Base-by-base conservation (phyloP, 2,329 filamentous ascomycete genomes). In the Amauroascus niger region DNA sequence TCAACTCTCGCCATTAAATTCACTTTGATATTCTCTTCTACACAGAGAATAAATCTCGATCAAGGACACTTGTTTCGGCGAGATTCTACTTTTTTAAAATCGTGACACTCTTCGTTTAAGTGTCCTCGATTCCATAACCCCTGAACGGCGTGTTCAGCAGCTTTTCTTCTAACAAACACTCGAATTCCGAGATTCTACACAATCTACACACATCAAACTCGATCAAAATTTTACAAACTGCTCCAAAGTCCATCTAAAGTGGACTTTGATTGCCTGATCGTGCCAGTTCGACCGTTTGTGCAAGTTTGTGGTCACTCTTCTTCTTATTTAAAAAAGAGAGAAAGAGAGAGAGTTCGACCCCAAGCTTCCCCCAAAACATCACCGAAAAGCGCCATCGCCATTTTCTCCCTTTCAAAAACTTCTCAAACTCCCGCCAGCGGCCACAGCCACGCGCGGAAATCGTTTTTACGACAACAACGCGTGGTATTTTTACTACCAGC, bases 401-500 rank as follows among this genome's bases (percentile, higher is more conserved):
- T 33, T 49, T 47, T 47, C 47, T 47, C 37, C 48, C 52, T 44
- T 54, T 43, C 54, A 52, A 55, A n/a, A 55, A 55, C 49, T 55
- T 48, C 47, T 49, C 49, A 52, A n/a, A 44, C 35, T 48, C 50
- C 50, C 39, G 30, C 53, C 41, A 50, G 44, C 56, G 44, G 46
- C 54, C 51, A 49, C 62, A 60, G 63, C 59, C 55, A 61, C 62
- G 61, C 61, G 61, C 61, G 63, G 64, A 63, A 60, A 60, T 63
- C 61, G 63, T 61, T 58, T 60, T 59, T 63, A 57, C 62, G 58
- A 61, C 57, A 62, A 60, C 63, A 62, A 63, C 63, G 62, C 61
- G 61, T 62, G 61, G 62, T 62, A 58, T 60, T 59, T 61, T 61
- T 57, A 58, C 60, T 61, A 62, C 60, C 58, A 59, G 59, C 57